phyloP scores from a whole-genome alignment of 2,329 filamentous ascomycete genomes.

The Microdochium nivale region DNA sequence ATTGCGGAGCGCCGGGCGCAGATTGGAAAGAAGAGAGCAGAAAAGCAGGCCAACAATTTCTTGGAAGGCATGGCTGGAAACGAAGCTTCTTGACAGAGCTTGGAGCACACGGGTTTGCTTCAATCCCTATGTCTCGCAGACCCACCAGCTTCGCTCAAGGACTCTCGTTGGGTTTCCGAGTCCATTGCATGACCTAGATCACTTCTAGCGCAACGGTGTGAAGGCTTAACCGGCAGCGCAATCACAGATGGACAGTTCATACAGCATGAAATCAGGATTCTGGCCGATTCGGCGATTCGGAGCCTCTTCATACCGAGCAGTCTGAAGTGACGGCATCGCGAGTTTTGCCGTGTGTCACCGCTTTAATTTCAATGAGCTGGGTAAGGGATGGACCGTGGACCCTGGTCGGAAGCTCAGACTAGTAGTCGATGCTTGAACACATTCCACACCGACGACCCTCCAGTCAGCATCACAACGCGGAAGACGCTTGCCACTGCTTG shows the following conservation, averaged over 20 bases:
- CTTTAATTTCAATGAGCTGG: not conserved
- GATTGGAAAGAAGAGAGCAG: slow-evolving; percentile 44
- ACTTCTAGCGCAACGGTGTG: too few relatives aligned
- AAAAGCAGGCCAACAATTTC: slow-evolving; percentile 26
- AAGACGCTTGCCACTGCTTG: too few relatives aligned
- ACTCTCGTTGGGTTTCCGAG: too few relatives aligned
- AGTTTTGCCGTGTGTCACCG: not conserved
- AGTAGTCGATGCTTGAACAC: too few relatives aligned
- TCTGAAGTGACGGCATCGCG: not conserved
- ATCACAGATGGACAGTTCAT: too few relatives aligned
- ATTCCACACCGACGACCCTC: not conserved
- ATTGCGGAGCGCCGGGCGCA: slow-evolving; percentile 56
- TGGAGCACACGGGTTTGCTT: not conserved
- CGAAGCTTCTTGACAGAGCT: not conserved
- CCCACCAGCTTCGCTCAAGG: too few relatives aligned
- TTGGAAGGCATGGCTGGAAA: slow-evolving; percentile 23
- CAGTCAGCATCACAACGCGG: not conserved
- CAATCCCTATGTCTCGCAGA: not conserved
- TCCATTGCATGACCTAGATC: too few relatives aligned
- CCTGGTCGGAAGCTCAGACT: too few relatives aligned
- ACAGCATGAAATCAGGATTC: too few relatives aligned
- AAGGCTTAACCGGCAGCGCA: too few relatives aligned
- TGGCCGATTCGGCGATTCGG: not conserved
- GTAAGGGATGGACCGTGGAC: too few relatives aligned
- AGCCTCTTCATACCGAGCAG: not conserved